Base-by-base conservation (phyloP, 768 basidiomycete species). In the Russula sp. region DNA sequence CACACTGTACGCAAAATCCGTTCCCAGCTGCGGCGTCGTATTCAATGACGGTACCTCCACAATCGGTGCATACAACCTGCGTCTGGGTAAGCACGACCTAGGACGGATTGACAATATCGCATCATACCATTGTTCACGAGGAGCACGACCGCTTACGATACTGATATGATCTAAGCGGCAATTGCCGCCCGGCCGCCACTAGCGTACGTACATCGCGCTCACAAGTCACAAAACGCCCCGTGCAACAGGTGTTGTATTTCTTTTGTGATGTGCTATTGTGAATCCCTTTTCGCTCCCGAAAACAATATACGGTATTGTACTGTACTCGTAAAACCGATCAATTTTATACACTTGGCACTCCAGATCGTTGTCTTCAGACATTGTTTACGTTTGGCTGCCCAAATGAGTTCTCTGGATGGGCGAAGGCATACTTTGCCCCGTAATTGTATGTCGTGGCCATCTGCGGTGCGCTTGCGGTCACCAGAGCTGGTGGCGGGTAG, bases 11-110 rank as follows among this genome's bases (percentile, higher is more conserved):
- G 68, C 93, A 95, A 71, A 92, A 89, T 6, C 89, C 89, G 66
- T 90, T 90, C 9, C 91, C 91, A 6, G 89, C 89, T 13, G 89
- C 85, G 37, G 85, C 77, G 73, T 92, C 89, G 72, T 92, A 92
- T 71, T 91, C 90, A 66, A 93, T 91, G 14, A 90, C 86, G 0
- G 86, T 87, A 5, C 89, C 90, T 45, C 88, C 89, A 69, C 90
- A 93, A 67, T 89, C 87, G 14, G 78, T 84, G 73, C 89, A 91
- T 49, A 83, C 78, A 20, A 85, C 80, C 74, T 75, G 47, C n/a
- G 42, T 27, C 40, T 2, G 48, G 39, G 54, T 66, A 4, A 64
- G 56, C 47, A 16, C 22, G 13, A 58, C 27, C 42, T 16, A 48
- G 13, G 53, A 31, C 10, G 18, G 34, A 18, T 51, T 39, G 40